Evolutionary conservation across 2,329 filamentous ascomycete genomes (phyloP), one percentile per base, ranked within the genome.

Genomic region (Claviceps humidiphila): DNA sequence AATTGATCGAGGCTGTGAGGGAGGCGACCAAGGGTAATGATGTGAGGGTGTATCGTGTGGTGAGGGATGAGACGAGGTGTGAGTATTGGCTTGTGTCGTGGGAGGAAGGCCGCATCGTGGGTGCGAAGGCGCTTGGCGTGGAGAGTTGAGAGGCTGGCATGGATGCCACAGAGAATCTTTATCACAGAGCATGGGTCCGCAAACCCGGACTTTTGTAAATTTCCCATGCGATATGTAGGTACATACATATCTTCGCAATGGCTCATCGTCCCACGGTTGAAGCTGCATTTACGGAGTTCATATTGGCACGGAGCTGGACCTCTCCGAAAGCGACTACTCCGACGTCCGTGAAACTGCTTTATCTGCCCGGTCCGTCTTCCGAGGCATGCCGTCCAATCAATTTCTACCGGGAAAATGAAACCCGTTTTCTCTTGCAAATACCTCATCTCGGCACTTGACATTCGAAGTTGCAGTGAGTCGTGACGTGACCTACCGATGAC

Each of bases 51-150:
- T 95, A 93, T 62, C 74, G 78, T 51, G 80, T 94, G 8, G 71
- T 75, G 54, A 73, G 79, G 59, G 81, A 78, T 45, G 71, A 72
- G 13, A 80, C 82, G 26, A 77, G 84, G 63, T 74, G 76, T 14
- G 87, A 94, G 69, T 95, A 95, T 67, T 95, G 84, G 77, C 71
- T 95, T 54, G 71, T 95, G 65, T 85, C 58, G 75, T 83, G 61
- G 69, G 69, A 76, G 49, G 76, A 74, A 13, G 76, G 74, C 17
- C 77, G 74, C 68, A 61, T 95, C 54, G 81, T 95, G 7, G 90
- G 90, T 14, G 75, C 85, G 52, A 91, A 88, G 74, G 87, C 84
- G 11, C 71, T 88, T 68, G 80, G 84, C 26, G 75, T 95, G 56
- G 89, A 95, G 74, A 68, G 57, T 50, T 58, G 52, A 58, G 30